phyloP scores from a whole-genome alignment of 495 filamentous ascomycete genomes.

The Aspergillus nidulans region DNA sequence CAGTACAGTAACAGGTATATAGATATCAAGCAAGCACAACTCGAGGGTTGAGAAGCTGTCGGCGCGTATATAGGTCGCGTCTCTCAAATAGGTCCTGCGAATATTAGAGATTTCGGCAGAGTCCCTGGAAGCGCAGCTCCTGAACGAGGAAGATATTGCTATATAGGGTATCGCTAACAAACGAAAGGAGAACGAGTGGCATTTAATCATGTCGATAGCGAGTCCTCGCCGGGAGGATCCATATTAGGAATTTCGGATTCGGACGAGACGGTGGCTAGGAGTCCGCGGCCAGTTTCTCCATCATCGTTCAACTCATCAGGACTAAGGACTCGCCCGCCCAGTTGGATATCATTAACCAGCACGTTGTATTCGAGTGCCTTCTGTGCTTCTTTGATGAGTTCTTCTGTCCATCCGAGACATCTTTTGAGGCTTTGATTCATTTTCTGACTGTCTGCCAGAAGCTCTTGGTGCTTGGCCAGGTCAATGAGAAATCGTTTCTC shows the following conservation, averaged over 20 bases:
- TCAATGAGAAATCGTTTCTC: conserved; percentile 77
- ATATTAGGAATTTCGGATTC: background rate
- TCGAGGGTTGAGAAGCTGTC: background rate
- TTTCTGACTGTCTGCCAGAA: conserved; percentile 83
- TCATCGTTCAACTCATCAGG: conserved; percentile 59
- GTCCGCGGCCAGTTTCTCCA: conserved; percentile 33
- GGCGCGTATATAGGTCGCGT: background rate
- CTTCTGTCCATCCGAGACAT: conserved; percentile 82
- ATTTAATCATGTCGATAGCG: background rate
- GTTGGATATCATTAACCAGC: conserved; percentile 66
- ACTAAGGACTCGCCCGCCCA: conserved; percentile 75
- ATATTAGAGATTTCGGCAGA: background rate
- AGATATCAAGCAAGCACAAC: background rate
- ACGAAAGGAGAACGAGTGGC: conserved; percentile 2
- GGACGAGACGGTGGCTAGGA: conserved; percentile 16
- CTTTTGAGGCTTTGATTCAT: conserved; percentile 90
- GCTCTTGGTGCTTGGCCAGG: conserved; percentile 79
- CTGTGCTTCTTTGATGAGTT: conserved; percentile 80
- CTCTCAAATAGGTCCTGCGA: background rate
- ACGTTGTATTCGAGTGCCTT: conserved; percentile 82
- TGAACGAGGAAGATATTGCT: background rate
- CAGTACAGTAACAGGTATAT: conserved; percentile 4
- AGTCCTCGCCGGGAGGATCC: background rate
- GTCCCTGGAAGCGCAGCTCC: background rate
- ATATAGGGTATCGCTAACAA: conserved; percentile 4